A percentile compares a stretch with the other conserved stretches of the same genome.
phyloP scores from a whole-genome alignment of 495 filamentous ascomycete species.

The Talaromyces stipitatus region DNA sequence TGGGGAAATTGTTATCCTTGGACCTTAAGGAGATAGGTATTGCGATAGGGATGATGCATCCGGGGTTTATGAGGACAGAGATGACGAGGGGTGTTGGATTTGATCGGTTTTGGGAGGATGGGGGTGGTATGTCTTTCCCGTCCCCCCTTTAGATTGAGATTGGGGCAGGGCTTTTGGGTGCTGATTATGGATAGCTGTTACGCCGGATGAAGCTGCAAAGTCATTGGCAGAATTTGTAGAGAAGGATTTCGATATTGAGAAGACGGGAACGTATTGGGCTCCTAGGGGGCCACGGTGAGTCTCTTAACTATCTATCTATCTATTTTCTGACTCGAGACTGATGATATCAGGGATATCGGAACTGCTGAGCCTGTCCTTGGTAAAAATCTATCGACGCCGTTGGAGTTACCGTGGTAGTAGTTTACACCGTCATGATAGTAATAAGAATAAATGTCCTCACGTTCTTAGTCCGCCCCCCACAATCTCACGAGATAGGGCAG shows the following conservation, averaged over 20 bases:
- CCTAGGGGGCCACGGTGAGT: conserved; percentile 56
- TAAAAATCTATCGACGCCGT: conserved; percentile 50
- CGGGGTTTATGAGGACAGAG: conserved; percentile 69
- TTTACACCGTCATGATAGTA: no score
- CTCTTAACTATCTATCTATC: background rate
- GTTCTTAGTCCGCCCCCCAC: conserved; percentile 47
- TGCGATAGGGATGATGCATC: conserved; percentile 60
- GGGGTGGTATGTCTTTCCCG: conserved; percentile 46
- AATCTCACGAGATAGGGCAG: conserved; percentile 37
- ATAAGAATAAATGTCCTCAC: conserved; percentile 28
- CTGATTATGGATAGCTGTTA: conserved; percentile 43
- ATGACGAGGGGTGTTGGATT: conserved; percentile 66
- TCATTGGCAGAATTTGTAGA: conserved; percentile 56
- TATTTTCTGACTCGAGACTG: conserved; percentile 9
- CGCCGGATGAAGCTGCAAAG: conserved; percentile 56
- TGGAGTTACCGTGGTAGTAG: conserved; percentile 68
- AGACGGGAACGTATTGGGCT: conserved; percentile 66
- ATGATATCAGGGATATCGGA: conserved; percentile 52
- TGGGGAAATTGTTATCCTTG: conserved; percentile 59
- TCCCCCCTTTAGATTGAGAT: background rate
- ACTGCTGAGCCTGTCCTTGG: conserved; percentile 59
- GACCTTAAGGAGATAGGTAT: conserved; percentile 58
- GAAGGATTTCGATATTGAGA: conserved; percentile 49
- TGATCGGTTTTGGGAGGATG: conserved; percentile 61
- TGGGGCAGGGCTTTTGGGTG: background rate